Conservation (phyloP, 768 basidiomycete genomes). For the Lyophyllum atratum region DNA sequence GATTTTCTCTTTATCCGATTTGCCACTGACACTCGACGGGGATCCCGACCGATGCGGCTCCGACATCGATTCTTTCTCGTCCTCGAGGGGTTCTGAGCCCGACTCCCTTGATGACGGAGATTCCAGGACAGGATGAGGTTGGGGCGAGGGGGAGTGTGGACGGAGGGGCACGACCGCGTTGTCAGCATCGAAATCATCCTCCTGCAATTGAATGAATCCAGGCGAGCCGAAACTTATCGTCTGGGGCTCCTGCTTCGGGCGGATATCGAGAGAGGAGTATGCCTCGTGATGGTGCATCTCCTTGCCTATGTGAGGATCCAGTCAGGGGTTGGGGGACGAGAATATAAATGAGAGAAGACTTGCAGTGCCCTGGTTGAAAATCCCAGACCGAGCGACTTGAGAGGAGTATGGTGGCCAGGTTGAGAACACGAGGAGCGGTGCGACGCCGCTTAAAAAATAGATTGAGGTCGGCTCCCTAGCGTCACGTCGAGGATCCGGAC, state of each 20-base stretch:
- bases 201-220: conserved; percentile 7
- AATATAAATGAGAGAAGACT: conserved; percentile 8
- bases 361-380: conserved; percentile 25
- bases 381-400: conserved; percentile 24
- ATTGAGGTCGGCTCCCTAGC: not conserved
- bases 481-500: not conserved
- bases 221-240: conserved; percentile 23
- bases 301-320: conserved; percentile 19
- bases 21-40: conserved; percentile 23
- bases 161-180: conserved; percentile 13
- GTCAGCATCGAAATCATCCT: conserved; percentile 22
- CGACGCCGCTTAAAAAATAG: conserved; percentile 8
- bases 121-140: not conserved
- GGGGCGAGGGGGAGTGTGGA: conserved; percentile 18
- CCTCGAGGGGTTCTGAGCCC: conserved; percentile 25
- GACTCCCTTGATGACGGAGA: conserved; percentile 13
- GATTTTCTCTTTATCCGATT: conserved; percentile 54
- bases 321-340: not conserved
- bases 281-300: conserved; percentile 28
- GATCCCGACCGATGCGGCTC: conserved; percentile 36
- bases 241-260: conserved; percentile 19
- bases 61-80: conserved; percentile 34
- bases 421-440: conserved; percentile 10
- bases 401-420: conserved; percentile 25
- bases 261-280: conserved; percentile 16